Evolutionary conservation across 768 basidiomycete species (phyloP), one percentile per base, ranked within the genome.

Genomic region (Fibroporia radiculosa): DNA sequence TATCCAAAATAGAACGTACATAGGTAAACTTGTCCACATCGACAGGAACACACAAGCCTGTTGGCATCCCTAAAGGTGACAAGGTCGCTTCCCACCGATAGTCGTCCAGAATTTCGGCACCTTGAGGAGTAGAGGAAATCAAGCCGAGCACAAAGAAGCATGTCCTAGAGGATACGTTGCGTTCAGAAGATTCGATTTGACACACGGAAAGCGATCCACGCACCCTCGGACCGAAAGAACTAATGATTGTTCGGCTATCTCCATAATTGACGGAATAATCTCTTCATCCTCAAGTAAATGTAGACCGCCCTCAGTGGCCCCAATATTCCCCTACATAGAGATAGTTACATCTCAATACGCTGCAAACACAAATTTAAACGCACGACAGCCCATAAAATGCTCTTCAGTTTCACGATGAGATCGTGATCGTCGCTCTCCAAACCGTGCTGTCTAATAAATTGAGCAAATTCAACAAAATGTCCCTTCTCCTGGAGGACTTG

Each of bases 241-340:
- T 1, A 76, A 74, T 1, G 93, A 96, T 47, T 85, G 74, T 56
- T 91, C 88, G 5, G 93, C 91, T 41, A 98, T 97, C 48, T 91
- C 82, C 31, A 97, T 71, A 44, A 99, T 83, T 6, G 80, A 77
- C 19, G 91, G 87, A 32, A 98, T 84, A 45, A 98, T 82, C 53
- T 93, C 93, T 60, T 96, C 91, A 49, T 95, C 93, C 57, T 98
- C 95, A 25, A 98, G 72, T 62, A 99, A 93, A 1, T 82, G 84
- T n/a, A 98, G 73, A 0, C 96, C 96, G 6, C 90, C 82, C 53
- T 84, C 78, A 0, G 87, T 87, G 0, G 93, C 80, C 2, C 93
- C 95, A 40, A 98, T 84, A 59, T 93, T 93, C 3, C 96, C 96
- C 95, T 98, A 25, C 22, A 14, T 24, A 24, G 42, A 33, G 23